Percentiles rank a stretch among this genome's conserved stretches.
These are phyloP conservation scores for Rossbeevera mucosa DNA, from an alignment of 768 basidiomycete genomes.

Conservation along the genomic window DNA sequence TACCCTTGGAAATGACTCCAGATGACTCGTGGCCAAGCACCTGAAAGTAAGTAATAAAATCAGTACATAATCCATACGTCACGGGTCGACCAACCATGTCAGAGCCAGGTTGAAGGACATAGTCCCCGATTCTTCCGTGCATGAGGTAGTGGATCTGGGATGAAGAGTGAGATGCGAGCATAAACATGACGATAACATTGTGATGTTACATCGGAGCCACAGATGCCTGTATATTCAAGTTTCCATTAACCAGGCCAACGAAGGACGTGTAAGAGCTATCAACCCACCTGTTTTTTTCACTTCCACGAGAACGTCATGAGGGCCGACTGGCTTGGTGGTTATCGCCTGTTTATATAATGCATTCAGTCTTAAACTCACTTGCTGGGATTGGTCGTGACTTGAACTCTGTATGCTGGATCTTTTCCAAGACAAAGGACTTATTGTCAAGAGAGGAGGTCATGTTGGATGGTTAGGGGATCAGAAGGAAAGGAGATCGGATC, in stretches of 20 bases:
- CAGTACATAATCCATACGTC: neutral
- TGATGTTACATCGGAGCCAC: constrained; percentile 74
- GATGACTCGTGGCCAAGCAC: constrained; percentile 93
- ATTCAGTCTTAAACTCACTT: constrained; percentile 38
- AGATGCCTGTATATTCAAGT: constrained; percentile 57
- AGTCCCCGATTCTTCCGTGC: constrained; percentile 78
- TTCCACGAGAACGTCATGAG: constrained; percentile 78
- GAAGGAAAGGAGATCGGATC: neutral
- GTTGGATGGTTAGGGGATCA: constrained; percentile 14
- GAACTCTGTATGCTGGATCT: constrained; percentile 61
- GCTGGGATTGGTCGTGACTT: constrained; percentile 75
- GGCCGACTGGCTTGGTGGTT: constrained; percentile 43
- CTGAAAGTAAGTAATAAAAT: constrained; percentile 37
- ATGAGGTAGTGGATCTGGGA: constrained; percentile 70
- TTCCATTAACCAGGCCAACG: constrained; percentile 8
- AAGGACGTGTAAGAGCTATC: neutral
- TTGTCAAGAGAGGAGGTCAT: constrained; percentile 56
- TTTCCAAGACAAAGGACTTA: constrained; percentile 72
- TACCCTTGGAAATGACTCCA: constrained; percentile 70
- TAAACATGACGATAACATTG: neutral
- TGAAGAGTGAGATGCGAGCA: constrained; percentile 5
- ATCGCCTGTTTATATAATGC: constrained; percentile 1
- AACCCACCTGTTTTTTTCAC: constrained; percentile 87
- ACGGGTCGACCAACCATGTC: constrained; percentile 58
- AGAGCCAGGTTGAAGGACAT: constrained; percentile 55